phyloP scores from a whole-genome alignment of 441 rosid genomes.

The Sinapis alba region DNA sequence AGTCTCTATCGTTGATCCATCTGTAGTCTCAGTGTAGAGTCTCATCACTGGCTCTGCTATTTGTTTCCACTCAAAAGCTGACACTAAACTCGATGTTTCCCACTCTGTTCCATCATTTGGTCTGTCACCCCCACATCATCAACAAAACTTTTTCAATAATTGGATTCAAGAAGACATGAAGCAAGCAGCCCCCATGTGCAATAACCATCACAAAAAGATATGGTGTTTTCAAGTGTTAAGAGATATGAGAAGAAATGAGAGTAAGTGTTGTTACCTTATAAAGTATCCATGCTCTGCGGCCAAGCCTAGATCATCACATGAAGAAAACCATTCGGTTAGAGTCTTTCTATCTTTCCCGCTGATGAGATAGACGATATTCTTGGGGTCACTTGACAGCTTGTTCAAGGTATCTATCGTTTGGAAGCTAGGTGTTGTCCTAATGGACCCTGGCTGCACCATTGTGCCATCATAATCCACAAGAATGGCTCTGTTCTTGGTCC shows the following conservation, averaged over 20 bases:
- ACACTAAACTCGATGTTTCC: conserved; percentile 65
- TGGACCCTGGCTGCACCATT: conserved; percentile 59
- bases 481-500: conserved; percentile 76
- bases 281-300: conserved; percentile 92
- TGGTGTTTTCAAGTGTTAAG: too few species aligned
- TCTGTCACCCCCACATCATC: conserved; percentile 46
- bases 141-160: background rate
- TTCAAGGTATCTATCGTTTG: conserved; percentile 67
- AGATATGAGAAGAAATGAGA: background rate
- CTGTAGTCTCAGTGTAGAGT: conserved; percentile 88
- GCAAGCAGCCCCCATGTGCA: conserved; percentile 14
- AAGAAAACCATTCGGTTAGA: conserved; percentile 70
- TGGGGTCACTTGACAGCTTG: conserved; percentile 66
- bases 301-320: conserved; percentile 69
- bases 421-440: conserved; percentile 49
- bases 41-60: conserved; percentile 93
- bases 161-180: background rate
- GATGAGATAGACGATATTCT: conserved; percentile 80
- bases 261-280: conserved; percentile 54
- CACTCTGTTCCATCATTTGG: conserved; percentile 60
- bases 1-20: conserved; percentile 84
- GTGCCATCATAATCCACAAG: conserved; percentile 90
- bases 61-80: conserved; percentile 84
- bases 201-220: background rate
- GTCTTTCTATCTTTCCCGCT: conserved; percentile 76